These are phyloP conservation scores for Quillaja saponaria DNA, from an alignment of 306 rosid genomes.

Conservation along the genomic window DNA sequence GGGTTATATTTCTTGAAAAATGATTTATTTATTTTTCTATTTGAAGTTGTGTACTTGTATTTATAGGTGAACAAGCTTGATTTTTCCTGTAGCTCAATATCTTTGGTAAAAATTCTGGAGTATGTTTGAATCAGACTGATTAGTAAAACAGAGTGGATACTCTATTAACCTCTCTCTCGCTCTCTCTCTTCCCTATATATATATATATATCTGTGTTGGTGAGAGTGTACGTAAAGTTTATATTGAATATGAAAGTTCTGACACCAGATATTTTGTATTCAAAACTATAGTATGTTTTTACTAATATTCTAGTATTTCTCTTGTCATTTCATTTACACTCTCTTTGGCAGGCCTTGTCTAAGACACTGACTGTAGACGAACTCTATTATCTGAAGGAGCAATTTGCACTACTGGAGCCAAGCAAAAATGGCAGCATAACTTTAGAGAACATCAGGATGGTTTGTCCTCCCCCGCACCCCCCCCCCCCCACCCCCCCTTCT, in stretches of 20 bases:
- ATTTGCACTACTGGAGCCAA: conserved; percentile 75
- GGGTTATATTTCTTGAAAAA: not conserved
- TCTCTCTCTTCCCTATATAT: too few species aligned
- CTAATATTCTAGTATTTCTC: not conserved
- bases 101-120: too few species aligned
- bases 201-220: too few species aligned
- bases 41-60: too few species aligned
- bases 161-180: too few species aligned
- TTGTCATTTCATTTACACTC: conserved; percentile 29
- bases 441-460: conserved; percentile 76
- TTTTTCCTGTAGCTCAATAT: too few species aligned
- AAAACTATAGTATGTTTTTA: not conserved
- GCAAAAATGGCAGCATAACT: conserved; percentile 79
- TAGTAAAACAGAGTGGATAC: too few species aligned
- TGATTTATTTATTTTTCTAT: too few species aligned
- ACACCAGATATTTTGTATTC: not conserved
- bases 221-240: too few species aligned
- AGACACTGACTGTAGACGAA: conserved; percentile 87
- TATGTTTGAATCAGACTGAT: too few species aligned
- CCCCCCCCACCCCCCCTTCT: not conserved
- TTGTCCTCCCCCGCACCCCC: conserved; percentile 12
- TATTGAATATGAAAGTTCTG: conserved; percentile 27
- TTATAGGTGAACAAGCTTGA: too few species aligned
- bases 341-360: conserved; percentile 79
- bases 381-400: conserved; percentile 87